phyloP scores from a whole-genome alignment of 1,139 yeast species.

The Lodderomyces beijingensis region DNA sequence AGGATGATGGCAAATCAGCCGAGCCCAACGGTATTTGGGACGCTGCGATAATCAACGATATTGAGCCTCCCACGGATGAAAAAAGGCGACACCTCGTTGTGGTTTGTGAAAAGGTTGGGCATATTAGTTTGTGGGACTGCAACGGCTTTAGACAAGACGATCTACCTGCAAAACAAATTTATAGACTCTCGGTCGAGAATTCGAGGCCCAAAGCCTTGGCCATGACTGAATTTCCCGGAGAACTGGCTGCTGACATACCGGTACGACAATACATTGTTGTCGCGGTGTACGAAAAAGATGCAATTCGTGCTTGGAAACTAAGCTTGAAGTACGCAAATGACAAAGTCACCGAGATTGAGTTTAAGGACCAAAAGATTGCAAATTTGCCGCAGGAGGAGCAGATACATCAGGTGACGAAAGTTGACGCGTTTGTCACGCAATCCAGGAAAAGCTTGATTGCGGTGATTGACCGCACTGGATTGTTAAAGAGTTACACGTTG shows the following conservation, averaged over 20 bases:
- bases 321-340: conserved; percentile 13
- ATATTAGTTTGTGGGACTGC: conserved; percentile 66
- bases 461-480: conserved; percentile 53
- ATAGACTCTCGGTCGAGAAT: conserved; percentile 7
- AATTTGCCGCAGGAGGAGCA: conserved; percentile 24
- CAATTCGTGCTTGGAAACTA: conserved; percentile 29
- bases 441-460: conserved; percentile 51
- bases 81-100: conserved; percentile 37
- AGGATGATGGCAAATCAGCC: not conserved
- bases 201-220: conserved; percentile 26
- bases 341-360: conserved; percentile 15
- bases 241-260: not conserved
- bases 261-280: conserved; percentile 20
- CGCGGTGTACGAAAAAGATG: conserved; percentile 24
- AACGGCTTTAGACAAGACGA: conserved; percentile 27
- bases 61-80: conserved; percentile 16
- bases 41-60: conserved; percentile 33
- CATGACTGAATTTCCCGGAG: conserved; percentile 15
- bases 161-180: conserved; percentile 23
- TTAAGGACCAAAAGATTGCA: conserved; percentile 20
- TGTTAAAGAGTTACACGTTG: conserved; percentile 39
- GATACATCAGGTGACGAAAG: conserved; percentile 49
- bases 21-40: conserved; percentile 18
- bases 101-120: conserved; percentile 52
- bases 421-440: conserved; percentile 43